Percentiles rank a stretch among this genome's conserved stretches.
phyloP scores from a whole-genome alignment of 2,329 filamentous ascomycete genomes.

The Talaromyces sp. region DNA sequence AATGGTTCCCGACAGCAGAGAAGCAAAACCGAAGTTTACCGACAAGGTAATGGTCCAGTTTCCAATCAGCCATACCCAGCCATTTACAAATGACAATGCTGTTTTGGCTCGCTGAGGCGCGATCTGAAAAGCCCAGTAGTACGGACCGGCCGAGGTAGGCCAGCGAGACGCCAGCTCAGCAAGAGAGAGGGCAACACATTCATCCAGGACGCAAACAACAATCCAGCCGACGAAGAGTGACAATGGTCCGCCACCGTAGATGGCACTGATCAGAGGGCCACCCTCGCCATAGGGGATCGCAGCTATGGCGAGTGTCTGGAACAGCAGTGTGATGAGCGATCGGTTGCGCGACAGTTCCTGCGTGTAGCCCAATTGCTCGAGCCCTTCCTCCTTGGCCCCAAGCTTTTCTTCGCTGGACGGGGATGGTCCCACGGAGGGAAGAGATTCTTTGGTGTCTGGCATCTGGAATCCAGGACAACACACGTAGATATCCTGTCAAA shows the following conservation, averaged over 20 bases:
- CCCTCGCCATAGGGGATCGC: conserved; percentile 53
- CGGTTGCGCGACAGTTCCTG: conserved; percentile 54
- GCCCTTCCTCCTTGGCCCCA: conserved; percentile 24
- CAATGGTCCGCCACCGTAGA: conserved; percentile 45
- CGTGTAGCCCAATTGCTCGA: conserved; percentile 51
- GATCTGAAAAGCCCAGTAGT: conserved; percentile 52
- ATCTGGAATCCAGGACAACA: not conserved
- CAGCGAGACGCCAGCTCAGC: conserved; percentile 49
- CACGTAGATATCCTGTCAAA: not conserved
- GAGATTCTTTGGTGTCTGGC: not conserved
- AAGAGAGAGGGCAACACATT: conserved; percentile 49
- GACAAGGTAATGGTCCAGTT: conserved; percentile 51
- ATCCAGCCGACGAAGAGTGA: conserved; percentile 56
- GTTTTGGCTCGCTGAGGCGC: conserved; percentile 38
- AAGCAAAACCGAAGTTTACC: conserved; percentile 53
- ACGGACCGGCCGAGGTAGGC: conserved; percentile 48
- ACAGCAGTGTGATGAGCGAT: conserved; percentile 55
- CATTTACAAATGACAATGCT: conserved; percentile 47
- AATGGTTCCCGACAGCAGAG: conserved; percentile 47
- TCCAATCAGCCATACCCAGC: conserved; percentile 50
- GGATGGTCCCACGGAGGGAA: not conserved
- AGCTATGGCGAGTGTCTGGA: conserved; percentile 57
- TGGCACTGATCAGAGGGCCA: conserved; percentile 34
- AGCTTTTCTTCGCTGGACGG: conserved; percentile 15
- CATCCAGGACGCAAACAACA: conserved; percentile 48